Conservation (phyloP, 371 early-diverging fungal species). For the Apophysomyces sp. region DNA sequence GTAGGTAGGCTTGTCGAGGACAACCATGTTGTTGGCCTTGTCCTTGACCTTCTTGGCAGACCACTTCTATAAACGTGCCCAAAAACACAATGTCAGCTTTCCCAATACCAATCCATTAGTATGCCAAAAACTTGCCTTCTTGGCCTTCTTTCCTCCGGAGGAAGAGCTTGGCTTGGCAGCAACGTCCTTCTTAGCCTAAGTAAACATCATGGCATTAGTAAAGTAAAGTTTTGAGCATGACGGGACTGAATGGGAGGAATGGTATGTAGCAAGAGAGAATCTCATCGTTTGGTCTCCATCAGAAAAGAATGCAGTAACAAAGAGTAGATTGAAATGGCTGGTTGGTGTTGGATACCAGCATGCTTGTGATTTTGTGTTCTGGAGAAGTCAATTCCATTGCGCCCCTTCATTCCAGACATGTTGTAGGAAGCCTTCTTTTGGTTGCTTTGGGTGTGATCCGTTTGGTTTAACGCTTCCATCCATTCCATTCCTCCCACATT, state of each 20-base stretch:
- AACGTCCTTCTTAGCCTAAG: slow-evolving; percentile 65
- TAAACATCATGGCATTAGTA: neutral
- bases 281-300: too few relatives aligned
- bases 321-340: too few relatives aligned
- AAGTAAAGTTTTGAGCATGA: neutral
- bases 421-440: neutral
- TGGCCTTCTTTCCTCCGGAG: slow-evolving; percentile 86
- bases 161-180: slow-evolving; percentile 71
- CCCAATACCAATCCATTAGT: neutral
- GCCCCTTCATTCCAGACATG: neutral
- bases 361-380: too few relatives aligned
- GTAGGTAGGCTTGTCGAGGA: slow-evolving; percentile 87
- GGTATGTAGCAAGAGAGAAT: too few relatives aligned
- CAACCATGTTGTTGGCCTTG: slow-evolving; percentile 95
- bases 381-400: neutral
- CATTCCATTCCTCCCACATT: neutral
- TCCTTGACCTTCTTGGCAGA: slow-evolving; percentile 96
- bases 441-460: neutral
- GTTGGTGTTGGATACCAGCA: too few relatives aligned
- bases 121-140: slow-evolving; percentile 47
- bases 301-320: too few relatives aligned
- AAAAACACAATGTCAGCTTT: neutral
- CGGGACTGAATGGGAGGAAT: neutral
- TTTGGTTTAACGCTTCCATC: neutral
- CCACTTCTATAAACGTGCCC: slow-evolving; percentile 71